Evolutionary conservation across 257 asterid genomes (phyloP).

Genomic region (Nicotiana sylvestris): DNA sequence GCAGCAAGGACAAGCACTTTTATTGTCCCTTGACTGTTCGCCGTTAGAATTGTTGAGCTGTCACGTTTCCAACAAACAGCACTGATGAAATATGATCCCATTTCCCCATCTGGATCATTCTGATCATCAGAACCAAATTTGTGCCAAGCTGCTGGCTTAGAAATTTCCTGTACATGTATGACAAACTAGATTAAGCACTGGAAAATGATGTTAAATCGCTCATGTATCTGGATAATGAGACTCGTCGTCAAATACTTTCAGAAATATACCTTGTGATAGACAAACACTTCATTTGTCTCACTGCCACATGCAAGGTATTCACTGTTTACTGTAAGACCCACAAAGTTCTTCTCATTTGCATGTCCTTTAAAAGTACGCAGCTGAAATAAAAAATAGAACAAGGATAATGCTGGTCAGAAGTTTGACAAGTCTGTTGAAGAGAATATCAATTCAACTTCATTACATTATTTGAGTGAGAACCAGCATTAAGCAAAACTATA

Average conservation of each 20-base stretch:
- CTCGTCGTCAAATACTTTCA: not conserved
- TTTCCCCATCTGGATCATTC: constrained; percentile 49
- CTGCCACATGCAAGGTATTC: constrained; percentile 91
- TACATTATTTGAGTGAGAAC: too few relatives aligned
- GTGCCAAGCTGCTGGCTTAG: constrained; percentile 78
- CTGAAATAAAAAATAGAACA: constrained; percentile 32
- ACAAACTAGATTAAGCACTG: not conserved
- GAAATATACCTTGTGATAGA: constrained; percentile 66
- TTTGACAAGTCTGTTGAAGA: not conserved
- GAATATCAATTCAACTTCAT: not conserved
- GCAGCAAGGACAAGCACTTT: constrained; percentile 78
- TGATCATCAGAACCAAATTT: constrained; percentile 53
- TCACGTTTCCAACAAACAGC: constrained; percentile 94
- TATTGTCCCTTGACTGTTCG: constrained; percentile 81
- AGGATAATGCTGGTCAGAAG: not conserved
- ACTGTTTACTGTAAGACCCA: constrained; percentile 64
- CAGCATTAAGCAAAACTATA: not conserved
- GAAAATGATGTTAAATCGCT: not conserved
- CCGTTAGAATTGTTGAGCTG: constrained; percentile 68
- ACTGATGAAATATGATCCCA: constrained; percentile 68
- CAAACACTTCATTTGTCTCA: constrained; percentile 79
- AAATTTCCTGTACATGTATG: constrained; percentile 46
- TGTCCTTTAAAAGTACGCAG: constrained; percentile 76
- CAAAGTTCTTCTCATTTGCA: constrained; percentile 75
- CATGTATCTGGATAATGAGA: not conserved